Evolutionary conservation across 208 protist genomes (phyloP).

Genomic region (Trichomonas gallinae): DNA sequence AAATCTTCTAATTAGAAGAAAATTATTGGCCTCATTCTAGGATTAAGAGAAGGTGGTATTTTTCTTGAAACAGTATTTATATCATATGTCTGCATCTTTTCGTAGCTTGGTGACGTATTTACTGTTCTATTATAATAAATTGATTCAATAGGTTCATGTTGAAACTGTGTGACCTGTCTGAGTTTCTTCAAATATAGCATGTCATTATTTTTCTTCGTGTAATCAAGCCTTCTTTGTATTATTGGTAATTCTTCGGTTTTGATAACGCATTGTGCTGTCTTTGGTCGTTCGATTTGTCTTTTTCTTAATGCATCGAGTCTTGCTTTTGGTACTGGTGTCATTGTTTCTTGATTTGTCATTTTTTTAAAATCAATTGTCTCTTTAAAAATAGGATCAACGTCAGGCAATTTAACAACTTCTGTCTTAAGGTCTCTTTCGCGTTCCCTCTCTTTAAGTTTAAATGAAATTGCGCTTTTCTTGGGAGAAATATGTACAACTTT

Average conservation of each 20-base stretch:
- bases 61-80: not conserved
- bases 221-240: not conserved
- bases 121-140: not conserved
- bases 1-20: not conserved
- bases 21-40: not conserved
- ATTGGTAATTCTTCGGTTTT: not conserved
- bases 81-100: not conserved
- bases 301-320: not conserved
- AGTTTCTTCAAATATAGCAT: not conserved
- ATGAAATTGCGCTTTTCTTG: not conserved
- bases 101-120: not conserved
- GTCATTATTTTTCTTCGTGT: not conserved
- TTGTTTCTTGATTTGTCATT: not conserved
- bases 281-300: not conserved
- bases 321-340: not conserved
- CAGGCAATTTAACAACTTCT: not conserved
- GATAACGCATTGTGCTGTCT: not conserved
- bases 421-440: not conserved
- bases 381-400: not conserved
- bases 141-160: not conserved
- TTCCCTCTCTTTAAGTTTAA: not conserved
- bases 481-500: not conserved
- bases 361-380: not conserved
- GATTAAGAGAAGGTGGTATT: not conserved
- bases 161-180: not conserved